Evolutionary conservation across 495 filamentous ascomycete species (phyloP), one percentile per base, ranked within the genome.

Genomic region (Baudoinia panamericana): DNA sequence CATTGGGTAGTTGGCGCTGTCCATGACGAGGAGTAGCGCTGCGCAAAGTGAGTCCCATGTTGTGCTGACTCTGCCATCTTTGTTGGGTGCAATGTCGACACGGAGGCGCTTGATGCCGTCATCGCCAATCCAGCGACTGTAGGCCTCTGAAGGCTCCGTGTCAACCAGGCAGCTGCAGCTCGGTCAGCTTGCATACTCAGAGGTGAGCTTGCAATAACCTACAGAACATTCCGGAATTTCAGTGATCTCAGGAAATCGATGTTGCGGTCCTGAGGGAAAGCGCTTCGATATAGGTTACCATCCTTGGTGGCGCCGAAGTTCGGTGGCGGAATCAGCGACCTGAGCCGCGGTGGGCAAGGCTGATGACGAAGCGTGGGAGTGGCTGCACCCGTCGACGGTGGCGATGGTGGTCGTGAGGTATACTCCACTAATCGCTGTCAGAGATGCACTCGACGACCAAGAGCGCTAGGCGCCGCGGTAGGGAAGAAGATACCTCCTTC

Each of bases 51-150:
- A 68, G 17, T 63, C 55, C n/a, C 71, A 53, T 0, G 78, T 71
- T 13, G 83, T 63, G 5, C 45, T 51, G 25, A 63, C 43, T 1
- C 49, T 45, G 20, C 54, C 47, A 47, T 82, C 80, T 57, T 93
- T 90, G 32, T 87, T 88, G 0, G 84, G 73, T 25, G 72, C 69
- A 64, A 92, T 76, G 46, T 73, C 65, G 52, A 87, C 75, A 17
- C 79, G 68, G 41, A 66, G 56, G 46, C 87, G 83, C 24, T 65
- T 63, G 46, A 93, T 86, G 32, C 63, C 62, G 39, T 72, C 70
- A 15, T 63, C 58, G 24, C 62, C 51, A 42, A 90, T 65, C 49
- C 86, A 93, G 1, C 59, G 39, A 22, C 57, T 43, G 51, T 79
- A 78, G 3, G 63, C 69, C 5, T 68, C 54, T 0, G 78, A 69